phyloP scores from a whole-genome alignment of 331 rosid genomes.

The Malus hybrid region DNA sequence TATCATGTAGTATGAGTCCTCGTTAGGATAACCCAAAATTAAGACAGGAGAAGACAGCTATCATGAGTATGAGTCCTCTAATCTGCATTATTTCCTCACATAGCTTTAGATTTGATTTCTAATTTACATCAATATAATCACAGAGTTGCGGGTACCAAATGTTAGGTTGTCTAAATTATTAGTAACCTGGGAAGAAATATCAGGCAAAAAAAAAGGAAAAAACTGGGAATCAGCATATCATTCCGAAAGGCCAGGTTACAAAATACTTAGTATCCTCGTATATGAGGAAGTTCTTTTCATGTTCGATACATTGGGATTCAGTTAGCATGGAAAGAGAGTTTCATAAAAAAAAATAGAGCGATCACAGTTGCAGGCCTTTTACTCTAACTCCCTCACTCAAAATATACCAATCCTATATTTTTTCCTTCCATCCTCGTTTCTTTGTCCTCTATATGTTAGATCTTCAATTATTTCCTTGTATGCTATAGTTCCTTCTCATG shows the following conservation, averaged over 20 bases:
- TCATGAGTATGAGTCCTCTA: background rate
- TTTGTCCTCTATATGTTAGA: no score
- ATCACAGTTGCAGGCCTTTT: no score
- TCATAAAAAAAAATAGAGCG: no score
- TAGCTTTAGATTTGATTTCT: background rate
- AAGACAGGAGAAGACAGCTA: background rate
- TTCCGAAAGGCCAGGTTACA: background rate
- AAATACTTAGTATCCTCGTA: background rate
- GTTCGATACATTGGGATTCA: no score
- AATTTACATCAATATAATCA: background rate
- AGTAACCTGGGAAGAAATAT: background rate
- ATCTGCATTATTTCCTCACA: background rate
- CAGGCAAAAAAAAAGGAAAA: background rate
- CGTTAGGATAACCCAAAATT: background rate
- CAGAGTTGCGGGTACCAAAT: background rate
- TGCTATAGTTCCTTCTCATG: no score
- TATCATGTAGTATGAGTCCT: background rate
- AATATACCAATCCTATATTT: no score
- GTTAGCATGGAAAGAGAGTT: no score
- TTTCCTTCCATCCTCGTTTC: no score
- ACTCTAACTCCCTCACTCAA: no score
- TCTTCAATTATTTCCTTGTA: no score
- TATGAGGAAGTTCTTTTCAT: background rate
- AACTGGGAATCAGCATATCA: background rate
- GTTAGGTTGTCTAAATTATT: background rate